Evolutionary conservation across 2,329 filamentous ascomycete genomes (phyloP).

Genomic region (Saccharata proteae): DNA sequence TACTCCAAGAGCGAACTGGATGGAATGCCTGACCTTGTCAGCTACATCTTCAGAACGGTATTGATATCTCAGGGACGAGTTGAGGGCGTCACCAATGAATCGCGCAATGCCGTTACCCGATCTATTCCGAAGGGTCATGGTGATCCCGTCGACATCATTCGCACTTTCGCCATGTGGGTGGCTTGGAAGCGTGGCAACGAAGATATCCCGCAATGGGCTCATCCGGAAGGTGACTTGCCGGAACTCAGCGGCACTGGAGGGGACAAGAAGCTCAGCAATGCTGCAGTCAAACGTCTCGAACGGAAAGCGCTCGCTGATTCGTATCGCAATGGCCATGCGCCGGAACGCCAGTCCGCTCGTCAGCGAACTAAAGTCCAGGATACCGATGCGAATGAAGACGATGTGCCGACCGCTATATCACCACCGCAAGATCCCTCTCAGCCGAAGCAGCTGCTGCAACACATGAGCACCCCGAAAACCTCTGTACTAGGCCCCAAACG

Average conservation of each 20-base stretch:
- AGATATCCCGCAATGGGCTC: slow-evolving; percentile 48
- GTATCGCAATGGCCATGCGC: slow-evolving; percentile 29
- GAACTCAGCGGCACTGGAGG: slow-evolving; percentile 18
- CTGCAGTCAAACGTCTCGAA: slow-evolving; percentile 44
- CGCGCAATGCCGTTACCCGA: slow-evolving; percentile 46
- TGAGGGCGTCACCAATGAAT: slow-evolving; percentile 47
- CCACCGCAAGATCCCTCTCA: slow-evolving; percentile 15
- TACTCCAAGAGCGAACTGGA: slow-evolving; percentile 52
- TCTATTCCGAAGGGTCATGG: slow-evolving; percentile 52
- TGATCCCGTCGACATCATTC: slow-evolving; percentile 48
- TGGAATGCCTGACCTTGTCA: slow-evolving; percentile 45
- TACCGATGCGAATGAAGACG: slow-evolving; percentile 1
- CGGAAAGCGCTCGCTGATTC: slow-evolving; percentile 36
- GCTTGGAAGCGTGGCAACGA: slow-evolving; percentile 58
- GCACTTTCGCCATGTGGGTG: slow-evolving; percentile 51
- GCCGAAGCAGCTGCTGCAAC: slow-evolving; percentile 22
- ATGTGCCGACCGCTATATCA: slow-evolving; percentile 9
- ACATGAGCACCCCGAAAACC: slow-evolving; percentile 40
- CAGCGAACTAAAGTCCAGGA: slow-evolving; percentile 15
- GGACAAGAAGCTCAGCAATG: slow-evolving; percentile 44
- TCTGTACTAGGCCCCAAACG: slow-evolving; percentile 48
- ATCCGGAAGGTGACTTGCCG: slow-evolving; percentile 42
- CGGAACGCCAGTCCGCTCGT: slow-evolving; percentile 34
- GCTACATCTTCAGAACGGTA: slow-evolving; percentile 51
- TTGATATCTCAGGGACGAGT: slow-evolving; percentile 49